A percentile compares a stretch with the other conserved stretches of the same genome.
Conservation (phyloP, 2,329 filamentous ascomycete species). For the Colletotrichum caudatum region DNA sequence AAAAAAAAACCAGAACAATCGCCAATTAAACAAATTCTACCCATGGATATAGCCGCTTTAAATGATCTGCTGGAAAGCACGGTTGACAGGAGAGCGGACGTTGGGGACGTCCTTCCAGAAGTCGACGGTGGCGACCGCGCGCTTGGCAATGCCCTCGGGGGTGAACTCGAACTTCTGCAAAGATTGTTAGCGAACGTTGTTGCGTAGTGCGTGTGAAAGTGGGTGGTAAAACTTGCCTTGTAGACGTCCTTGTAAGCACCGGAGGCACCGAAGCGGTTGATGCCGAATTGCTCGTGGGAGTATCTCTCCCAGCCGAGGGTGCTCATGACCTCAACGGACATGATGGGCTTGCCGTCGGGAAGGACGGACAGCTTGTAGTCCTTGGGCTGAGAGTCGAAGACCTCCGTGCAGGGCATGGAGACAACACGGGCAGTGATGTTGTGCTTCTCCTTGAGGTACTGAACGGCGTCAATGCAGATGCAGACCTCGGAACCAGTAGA, state of each 20-base stretch:
- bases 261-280: slow-evolving; percentile 98
- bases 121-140: slow-evolving; percentile 88
- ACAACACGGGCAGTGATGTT: slow-evolving; percentile 90
- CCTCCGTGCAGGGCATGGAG: slow-evolving; percentile 96
- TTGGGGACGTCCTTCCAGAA: slow-evolving; percentile 97
- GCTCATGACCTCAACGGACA: slow-evolving; percentile 96
- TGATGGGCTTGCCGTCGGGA: slow-evolving; percentile 90
- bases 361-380: slow-evolving; percentile 94
- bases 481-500: slow-evolving; percentile 96
- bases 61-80: slow-evolving; percentile 96
- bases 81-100: slow-evolving; percentile 94
- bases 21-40: slow-evolving; percentile 41
- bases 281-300: slow-evolving; percentile 98
- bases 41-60: slow-evolving; percentile 61
- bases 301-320: slow-evolving; percentile 99
- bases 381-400: slow-evolving; percentile 94
- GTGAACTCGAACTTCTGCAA: slow-evolving; percentile 98
- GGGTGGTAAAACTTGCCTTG: slow-evolving; percentile 69
- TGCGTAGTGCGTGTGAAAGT: background rate
- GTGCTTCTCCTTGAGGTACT: slow-evolving; percentile 90
- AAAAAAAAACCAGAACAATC: slow-evolving; percentile 36
- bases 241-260: slow-evolving; percentile 99
- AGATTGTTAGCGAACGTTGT: slow-evolving; percentile 51
- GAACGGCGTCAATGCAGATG: slow-evolving; percentile 92
- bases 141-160: slow-evolving; percentile 95